Conservation (phyloP, 2,329 filamentous ascomycete species). For the Talaromyces verruculosus region DNA sequence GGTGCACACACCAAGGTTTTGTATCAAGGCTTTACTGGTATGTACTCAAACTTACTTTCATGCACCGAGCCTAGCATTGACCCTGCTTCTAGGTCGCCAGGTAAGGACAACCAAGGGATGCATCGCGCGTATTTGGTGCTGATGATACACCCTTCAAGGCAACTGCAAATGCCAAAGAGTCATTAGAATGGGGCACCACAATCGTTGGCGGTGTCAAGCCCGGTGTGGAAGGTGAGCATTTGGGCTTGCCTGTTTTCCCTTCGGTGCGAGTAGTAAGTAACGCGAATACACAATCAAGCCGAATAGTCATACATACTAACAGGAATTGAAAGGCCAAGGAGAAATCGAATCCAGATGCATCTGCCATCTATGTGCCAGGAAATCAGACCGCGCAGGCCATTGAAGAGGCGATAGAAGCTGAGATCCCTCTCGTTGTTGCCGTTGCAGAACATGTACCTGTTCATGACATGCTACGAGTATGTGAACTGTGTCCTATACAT, state of each 20-base stretch:
- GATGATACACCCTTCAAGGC: constrained; percentile 50
- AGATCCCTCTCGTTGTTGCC: constrained; percentile 73
- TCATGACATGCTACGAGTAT: constrained; percentile 71
- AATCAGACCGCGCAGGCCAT: constrained; percentile 70
- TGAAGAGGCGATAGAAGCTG: constrained; percentile 75
- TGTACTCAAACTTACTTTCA: constrained; percentile 5
- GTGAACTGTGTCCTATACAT: constrained; percentile 23
- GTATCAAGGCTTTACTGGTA: constrained; percentile 70
- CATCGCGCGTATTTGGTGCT: background rate
- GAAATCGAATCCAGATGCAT: constrained; percentile 70
- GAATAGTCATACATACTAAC: background rate
- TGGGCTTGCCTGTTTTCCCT: constrained; percentile 70
- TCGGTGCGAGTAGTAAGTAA: constrained; percentile 58
- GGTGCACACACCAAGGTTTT: constrained; percentile 65
- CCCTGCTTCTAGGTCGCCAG: constrained; percentile 34
- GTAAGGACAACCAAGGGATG: constrained; percentile 25
- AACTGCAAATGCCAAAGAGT: constrained; percentile 74
- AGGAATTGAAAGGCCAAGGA: constrained; percentile 59
- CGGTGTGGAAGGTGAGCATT: constrained; percentile 66
- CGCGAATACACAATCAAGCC: background rate
- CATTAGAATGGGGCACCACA: constrained; percentile 74
- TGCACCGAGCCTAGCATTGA: background rate
- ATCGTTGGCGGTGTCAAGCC: constrained; percentile 78
- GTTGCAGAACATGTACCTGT: constrained; percentile 79
- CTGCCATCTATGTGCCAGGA: constrained; percentile 77